Evolutionary conservation across 805 yeast species (phyloP), one percentile per base, ranked within the genome.

Genomic region (Grigorovia yakushimaensis): DNA sequence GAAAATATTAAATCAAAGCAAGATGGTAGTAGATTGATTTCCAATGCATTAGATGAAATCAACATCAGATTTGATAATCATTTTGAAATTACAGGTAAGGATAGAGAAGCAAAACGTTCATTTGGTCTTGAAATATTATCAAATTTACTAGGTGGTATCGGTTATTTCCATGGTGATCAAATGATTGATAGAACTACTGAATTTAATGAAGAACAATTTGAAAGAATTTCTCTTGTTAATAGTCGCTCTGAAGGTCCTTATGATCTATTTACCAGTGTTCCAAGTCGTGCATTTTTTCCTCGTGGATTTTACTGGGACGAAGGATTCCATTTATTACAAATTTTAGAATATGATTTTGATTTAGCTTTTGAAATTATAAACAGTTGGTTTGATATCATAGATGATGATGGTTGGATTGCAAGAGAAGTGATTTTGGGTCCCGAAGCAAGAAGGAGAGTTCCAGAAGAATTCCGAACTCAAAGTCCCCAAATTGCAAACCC

Each of bases 231-330:
- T 40, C 66, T 79, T 45, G 56, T 69, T 49, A 51, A 60, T 38
- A 88, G 89, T 0, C 49, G 59, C n/a, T 65, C 71, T 13, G 95
- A 86, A 58, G 93, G 89, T 0, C 95, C 96, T 1, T 66, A 69
- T 50, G 86, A 82, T 53, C 67, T 93, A 43, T 86, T 88, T 57
- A 77, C 93, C 0, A 73, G 88, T 20, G 93, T 88, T 33, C 98
- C 98, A 2, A 86, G 96, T 43, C 74, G 98, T 45, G 87, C 95
- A 0, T 87, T 86, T 59, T 93, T 93, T 66, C 98, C 98, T 3
- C 75, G 98, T 52, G 98, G 98, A 0, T 93, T 93, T 60, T 88
- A 86, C 60, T 93, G 98, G 98, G 98, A 93, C 66, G 98, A 93
- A 67, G 98, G 98, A 0, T 93, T 93, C 66, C 96, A 91, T 63